A percentile compares a stretch with the other conserved stretches of the same genome.
Conservation (phyloP, 305 asterid species). For the Fraxinus greggii region DNA sequence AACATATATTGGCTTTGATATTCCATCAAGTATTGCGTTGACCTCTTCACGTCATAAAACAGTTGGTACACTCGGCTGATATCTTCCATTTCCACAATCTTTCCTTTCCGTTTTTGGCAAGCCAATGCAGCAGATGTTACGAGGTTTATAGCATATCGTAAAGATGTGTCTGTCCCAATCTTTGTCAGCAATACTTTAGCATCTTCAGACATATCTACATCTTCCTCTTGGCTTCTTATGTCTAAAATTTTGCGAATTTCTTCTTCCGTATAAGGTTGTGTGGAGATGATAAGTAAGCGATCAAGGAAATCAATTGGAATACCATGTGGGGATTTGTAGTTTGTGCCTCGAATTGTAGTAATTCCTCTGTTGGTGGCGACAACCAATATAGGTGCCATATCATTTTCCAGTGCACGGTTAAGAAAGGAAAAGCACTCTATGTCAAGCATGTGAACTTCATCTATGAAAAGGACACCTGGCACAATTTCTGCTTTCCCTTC, state of each 20-base stretch:
- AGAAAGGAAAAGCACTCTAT: constrained; percentile 91
- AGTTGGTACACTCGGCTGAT: constrained; percentile 75
- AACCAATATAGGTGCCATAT: constrained; percentile 89
- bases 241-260: constrained; percentile 78
- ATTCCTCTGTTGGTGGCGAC: constrained; percentile 96
- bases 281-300: constrained; percentile 82
- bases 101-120: constrained; percentile 76
- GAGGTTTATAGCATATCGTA: constrained; percentile 83
- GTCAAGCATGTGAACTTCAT: constrained; percentile 98
- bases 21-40: constrained; percentile 89
- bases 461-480: constrained; percentile 96
- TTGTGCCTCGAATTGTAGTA: constrained; percentile 86
- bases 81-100: constrained; percentile 80
- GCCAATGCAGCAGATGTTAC: constrained; percentile 75
- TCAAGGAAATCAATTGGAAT: constrained; percentile 92
- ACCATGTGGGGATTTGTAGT: constrained; percentile 87
- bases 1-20: constrained; percentile 90
- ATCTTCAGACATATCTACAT: constrained; percentile 84
- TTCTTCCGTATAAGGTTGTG: constrained; percentile 74
- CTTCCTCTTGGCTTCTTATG: constrained; percentile 84
- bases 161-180: constrained; percentile 78
- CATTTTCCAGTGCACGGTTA: constrained; percentile 86
- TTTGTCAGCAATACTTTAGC: constrained; percentile 69
- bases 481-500: constrained; percentile 96
- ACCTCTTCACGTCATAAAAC: constrained; percentile 84